phyloP scores from a whole-genome alignment of 441 rosid species.

The Viola pubescens region DNA sequence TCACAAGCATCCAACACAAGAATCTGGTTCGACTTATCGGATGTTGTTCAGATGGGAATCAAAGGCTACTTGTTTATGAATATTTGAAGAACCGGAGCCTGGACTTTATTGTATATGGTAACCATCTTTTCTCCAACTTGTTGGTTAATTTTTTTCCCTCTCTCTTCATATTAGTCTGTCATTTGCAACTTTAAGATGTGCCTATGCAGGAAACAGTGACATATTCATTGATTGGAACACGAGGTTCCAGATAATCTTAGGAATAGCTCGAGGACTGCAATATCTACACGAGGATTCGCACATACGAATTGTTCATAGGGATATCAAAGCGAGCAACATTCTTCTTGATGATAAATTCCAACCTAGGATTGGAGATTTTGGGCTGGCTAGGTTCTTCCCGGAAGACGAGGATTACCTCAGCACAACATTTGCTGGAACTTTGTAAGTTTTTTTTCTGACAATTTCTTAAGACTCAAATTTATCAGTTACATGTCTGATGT shows the following conservation, averaged over 20 bases:
- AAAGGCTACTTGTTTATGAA: constrained; percentile 48
- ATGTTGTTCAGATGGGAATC: constrained; percentile 47
- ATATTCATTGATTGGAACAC: constrained; percentile 40
- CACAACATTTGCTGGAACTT: constrained; percentile 60
- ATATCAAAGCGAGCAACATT: constrained; percentile 68
- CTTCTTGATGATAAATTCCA: constrained; percentile 61
- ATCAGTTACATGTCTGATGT: not conserved
- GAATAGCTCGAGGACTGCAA: constrained; percentile 58
- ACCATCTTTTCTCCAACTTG: not conserved
- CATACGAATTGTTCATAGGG: constrained; percentile 50
- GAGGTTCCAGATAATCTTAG: constrained; percentile 45
- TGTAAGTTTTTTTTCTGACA: constrained; percentile 29
- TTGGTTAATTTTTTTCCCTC: not conserved
- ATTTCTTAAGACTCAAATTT: not conserved
- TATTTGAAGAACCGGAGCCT: constrained; percentile 48
- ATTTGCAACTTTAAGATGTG: not conserved
- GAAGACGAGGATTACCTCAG: constrained; percentile 69
- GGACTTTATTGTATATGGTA: constrained; percentile 50
- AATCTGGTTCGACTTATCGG: constrained; percentile 49
- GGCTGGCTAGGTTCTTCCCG: constrained; percentile 64
- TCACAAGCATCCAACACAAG: constrained; percentile 47
- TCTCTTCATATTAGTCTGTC: not conserved
- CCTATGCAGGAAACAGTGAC: constrained; percentile 30
- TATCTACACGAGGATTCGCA: constrained; percentile 64
- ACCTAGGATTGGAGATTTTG: constrained; percentile 60